These are phyloP conservation scores for Elaeagnus macrophylla DNA, from an alignment of 306 rosid genomes.

Conservation along the genomic window DNA sequence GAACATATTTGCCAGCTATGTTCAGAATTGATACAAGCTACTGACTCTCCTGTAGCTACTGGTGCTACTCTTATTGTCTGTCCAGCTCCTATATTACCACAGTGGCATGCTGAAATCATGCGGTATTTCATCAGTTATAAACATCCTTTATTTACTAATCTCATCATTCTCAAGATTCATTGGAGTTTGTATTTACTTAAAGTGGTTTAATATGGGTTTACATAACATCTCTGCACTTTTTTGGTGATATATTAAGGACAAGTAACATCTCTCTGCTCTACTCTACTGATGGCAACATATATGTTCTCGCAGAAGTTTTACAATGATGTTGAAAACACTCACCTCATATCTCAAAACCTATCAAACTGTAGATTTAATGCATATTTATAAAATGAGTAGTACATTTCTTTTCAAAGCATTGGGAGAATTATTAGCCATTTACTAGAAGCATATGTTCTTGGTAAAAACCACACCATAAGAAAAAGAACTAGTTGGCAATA, in stretches of 20 bases:
- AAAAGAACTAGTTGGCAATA: not conserved
- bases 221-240: not conserved
- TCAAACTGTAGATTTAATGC: not conserved
- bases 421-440: not conserved
- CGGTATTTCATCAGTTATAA: conserved; percentile 41
- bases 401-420: not conserved
- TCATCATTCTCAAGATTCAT: not conserved
- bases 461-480: too few relatives aligned
- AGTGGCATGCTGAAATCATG: conserved; percentile 80
- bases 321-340: not conserved
- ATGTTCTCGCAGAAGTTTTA: not conserved
- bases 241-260: not conserved
- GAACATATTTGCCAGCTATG: conserved; percentile 71
- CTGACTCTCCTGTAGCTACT: conserved; percentile 69
- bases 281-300: not conserved
- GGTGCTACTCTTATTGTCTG: conserved; percentile 95
- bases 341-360: not conserved
- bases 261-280: not conserved
- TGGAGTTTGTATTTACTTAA: not conserved
- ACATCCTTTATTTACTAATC: conserved; percentile 1
- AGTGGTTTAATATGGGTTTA: not conserved
- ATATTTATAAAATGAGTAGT: not conserved
- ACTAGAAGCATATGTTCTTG: too few relatives aligned
- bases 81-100: conserved; percentile 86
- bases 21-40: conserved; percentile 70